These are phyloP conservation scores for Achlya hypogyna DNA, from an alignment of 352 stramenopile species.

Conservation along the genomic window DNA sequence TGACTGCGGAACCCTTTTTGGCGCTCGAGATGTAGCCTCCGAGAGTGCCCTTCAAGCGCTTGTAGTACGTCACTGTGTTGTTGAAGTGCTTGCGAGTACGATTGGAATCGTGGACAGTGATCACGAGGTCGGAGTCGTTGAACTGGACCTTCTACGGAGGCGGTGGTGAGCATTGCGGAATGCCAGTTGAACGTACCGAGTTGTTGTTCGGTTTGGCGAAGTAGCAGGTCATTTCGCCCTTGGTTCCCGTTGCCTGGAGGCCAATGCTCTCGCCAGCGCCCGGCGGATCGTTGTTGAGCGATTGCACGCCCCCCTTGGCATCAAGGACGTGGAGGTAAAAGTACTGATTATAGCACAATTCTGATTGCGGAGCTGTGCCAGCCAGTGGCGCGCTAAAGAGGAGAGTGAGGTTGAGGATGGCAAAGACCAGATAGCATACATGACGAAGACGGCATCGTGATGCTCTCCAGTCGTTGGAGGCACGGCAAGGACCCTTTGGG, in stretches of 20 bases:
- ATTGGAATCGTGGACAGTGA: conserved; percentile 11
- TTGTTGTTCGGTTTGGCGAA: conserved; percentile 13
- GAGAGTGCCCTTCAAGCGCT: neutral
- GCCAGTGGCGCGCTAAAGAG: conserved; percentile 1
- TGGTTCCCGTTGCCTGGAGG: neutral
- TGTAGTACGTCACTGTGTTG: conserved; percentile 10
- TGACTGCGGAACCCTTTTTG: conserved; percentile 10
- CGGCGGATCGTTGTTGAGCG: conserved; percentile 14
- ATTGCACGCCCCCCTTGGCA: neutral
- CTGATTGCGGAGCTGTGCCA: neutral
- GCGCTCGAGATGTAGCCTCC: neutral
- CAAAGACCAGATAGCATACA: neutral
- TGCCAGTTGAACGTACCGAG: neutral
- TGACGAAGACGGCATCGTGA: conserved; percentile 5
- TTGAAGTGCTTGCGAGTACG: conserved; percentile 20
- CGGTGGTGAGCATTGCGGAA: neutral
- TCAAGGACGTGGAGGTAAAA: conserved; percentile 5
- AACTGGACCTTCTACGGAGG: conserved; percentile 7
- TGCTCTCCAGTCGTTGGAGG: neutral
- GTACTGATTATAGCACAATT: conserved; percentile 15
- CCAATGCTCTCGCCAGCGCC: conserved; percentile 8
- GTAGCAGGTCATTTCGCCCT: conserved; percentile 19
- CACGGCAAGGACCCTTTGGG: neutral
- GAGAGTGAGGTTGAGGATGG: neutral
- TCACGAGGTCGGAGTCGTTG: conserved; percentile 13